A percentile compares a stretch with the other conserved stretches of the same genome.
Conservation (phyloP, 345 rosid species). For the Bruguiera sexangula region DNA sequence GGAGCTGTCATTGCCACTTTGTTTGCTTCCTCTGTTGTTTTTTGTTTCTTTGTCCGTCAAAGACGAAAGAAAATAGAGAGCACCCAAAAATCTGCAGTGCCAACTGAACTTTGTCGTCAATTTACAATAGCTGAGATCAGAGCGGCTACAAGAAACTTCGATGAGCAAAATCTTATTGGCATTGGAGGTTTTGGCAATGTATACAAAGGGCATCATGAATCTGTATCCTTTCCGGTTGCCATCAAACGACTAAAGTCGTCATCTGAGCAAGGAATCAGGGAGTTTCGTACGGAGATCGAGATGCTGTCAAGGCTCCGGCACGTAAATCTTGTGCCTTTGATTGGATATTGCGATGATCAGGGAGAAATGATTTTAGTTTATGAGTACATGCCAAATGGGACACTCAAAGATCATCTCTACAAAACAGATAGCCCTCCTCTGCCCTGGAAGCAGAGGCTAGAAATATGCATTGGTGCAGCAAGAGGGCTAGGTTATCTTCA, state of each 20-base stretch:
- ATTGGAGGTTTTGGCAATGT: constrained; percentile 39
- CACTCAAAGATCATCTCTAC: constrained; percentile 29
- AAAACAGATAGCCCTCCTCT: constrained; percentile 17
- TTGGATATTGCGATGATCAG: constrained; percentile 35
- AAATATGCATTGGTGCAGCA: constrained; percentile 44
- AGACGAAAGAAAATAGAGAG: neutral
- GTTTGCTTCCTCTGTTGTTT: neutral
- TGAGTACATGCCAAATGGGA: constrained; percentile 33
- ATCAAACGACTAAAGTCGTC: constrained; percentile 33
- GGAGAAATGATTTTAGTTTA: constrained; percentile 44
- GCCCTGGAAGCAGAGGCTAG: constrained; percentile 35
- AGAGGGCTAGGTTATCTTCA: constrained; percentile 33
- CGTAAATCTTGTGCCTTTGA: constrained; percentile 36
- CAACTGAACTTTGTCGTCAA: constrained; percentile 26
- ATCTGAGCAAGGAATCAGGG: constrained; percentile 37
- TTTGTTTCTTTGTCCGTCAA: constrained; percentile 8
- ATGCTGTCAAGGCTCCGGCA: constrained; percentile 41
- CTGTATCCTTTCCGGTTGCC: constrained; percentile 25
- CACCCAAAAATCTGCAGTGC: constrained; percentile 7
- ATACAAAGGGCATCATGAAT: constrained; percentile 23
- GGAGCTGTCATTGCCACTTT: neutral
- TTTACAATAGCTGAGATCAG: constrained; percentile 33
- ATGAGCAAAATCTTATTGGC: constrained; percentile 22
- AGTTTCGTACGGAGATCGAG: constrained; percentile 41
- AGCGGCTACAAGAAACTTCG: constrained; percentile 28